phyloP scores from a whole-genome alignment of 176 grass and related monocot genomes.

The Musa schizocarpa region DNA sequence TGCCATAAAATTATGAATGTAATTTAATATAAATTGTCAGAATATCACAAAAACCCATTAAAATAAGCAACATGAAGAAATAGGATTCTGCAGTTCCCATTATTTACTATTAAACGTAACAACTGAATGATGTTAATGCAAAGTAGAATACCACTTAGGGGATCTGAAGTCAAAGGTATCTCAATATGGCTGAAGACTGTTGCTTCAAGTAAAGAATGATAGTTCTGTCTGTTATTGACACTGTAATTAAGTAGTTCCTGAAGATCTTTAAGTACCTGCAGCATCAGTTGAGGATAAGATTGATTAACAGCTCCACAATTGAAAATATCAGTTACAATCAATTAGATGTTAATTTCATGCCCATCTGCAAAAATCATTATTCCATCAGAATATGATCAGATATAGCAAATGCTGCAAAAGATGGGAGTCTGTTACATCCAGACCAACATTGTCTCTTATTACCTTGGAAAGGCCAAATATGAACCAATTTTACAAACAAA shows the following conservation, averaged over 20 bases:
- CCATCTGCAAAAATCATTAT: too few species aligned
- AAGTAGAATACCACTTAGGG: slow-evolving; percentile 55
- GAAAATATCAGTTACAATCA: not conserved
- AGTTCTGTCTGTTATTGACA: slow-evolving; percentile 32
- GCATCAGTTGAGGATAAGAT: not conserved
- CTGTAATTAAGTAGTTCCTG: slow-evolving; percentile 50
- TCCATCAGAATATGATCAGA: too few species aligned
- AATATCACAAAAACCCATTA: slow-evolving; percentile 12
- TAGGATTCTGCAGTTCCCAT: not conserved
- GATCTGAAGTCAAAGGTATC: slow-evolving; percentile 56
- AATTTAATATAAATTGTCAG: slow-evolving; percentile 22
- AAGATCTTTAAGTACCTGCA: slow-evolving; percentile 59
- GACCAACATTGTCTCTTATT: too few species aligned
- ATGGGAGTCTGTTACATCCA: too few species aligned
- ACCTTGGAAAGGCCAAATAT: too few species aligned
- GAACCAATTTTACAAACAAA: too few species aligned
- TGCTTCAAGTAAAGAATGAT: slow-evolving; percentile 34
- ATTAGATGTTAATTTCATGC: too few species aligned
- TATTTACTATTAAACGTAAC: not conserved
- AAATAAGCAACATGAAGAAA: not conserved
- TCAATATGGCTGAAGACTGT: slow-evolving; percentile 78
- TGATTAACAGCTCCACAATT: not conserved
- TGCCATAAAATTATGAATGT: slow-evolving; percentile 22
- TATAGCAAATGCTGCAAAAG: too few species aligned
- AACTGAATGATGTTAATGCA: not conserved